Percentiles rank a stretch among this genome's conserved stretches.
These are phyloP conservation scores for Magnaporthales sp. DNA, from an alignment of 2,329 filamentous ascomycete genomes.

Conservation along the genomic window DNA sequence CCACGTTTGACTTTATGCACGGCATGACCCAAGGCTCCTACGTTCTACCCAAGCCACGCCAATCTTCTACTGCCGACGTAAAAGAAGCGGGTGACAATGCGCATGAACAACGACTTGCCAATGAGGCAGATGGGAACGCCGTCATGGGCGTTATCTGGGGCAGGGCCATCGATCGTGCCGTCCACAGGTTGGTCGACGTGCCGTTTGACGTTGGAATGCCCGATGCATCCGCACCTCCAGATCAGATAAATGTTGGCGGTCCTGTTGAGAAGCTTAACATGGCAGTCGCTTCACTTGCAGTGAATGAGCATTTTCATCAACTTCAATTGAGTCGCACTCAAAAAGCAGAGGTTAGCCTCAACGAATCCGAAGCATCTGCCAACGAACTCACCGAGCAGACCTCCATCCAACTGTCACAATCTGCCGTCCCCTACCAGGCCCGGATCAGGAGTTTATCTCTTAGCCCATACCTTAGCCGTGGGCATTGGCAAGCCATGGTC, in stretches of 20 bases:
- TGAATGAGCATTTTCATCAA: conserved; percentile 10
- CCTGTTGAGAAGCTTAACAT: conserved; percentile 53
- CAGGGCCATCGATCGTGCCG: conserved; percentile 44
- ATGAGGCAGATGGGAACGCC: conserved; percentile 19
- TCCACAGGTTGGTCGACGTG: conserved; percentile 33
- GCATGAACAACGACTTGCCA: conserved; percentile 41
- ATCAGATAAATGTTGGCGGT: conserved; percentile 28
- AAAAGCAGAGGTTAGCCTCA: neutral
- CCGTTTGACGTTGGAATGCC: conserved; percentile 32
- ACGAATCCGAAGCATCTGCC: neutral
- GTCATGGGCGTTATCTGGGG: conserved; percentile 45
- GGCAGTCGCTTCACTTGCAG: conserved; percentile 28
- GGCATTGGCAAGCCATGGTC: neutral
- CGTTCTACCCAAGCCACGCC: neutral
- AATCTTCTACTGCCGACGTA: neutral
- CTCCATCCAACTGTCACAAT: neutral
- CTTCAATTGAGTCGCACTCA: conserved; percentile 6
- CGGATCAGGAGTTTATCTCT: neutral
- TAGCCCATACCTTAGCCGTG: neutral
- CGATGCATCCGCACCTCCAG: conserved; percentile 26
- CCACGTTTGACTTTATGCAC: neutral
- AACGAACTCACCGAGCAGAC: neutral
- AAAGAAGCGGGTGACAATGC: neutral
- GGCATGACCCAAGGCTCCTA: neutral
- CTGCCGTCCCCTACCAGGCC: neutral